Conservation (phyloP, 2,329 filamentous ascomycete genomes). For the Cyphellophora attinorum region DNA sequence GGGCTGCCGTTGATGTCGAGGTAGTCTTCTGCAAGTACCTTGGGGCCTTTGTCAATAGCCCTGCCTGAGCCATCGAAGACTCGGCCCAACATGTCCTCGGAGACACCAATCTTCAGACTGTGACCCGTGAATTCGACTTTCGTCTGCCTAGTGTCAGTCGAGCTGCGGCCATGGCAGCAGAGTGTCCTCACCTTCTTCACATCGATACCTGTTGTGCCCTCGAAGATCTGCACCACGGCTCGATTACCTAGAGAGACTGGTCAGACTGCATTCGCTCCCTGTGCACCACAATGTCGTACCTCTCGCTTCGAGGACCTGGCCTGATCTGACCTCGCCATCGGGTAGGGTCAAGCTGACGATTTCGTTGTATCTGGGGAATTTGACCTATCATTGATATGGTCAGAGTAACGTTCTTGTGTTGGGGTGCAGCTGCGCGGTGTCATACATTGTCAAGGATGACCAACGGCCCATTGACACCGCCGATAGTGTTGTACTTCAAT, state of each 20-base stretch:
- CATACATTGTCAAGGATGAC: conserved; percentile 93
- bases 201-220: conserved; percentile 93
- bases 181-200: conserved; percentile 74
- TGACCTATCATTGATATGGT: conserved; percentile 54
- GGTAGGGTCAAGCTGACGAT: conserved; percentile 93
- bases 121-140: conserved; percentile 96
- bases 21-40: conserved; percentile 95
- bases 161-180: conserved; percentile 7
- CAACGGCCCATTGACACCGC: conserved; percentile 93
- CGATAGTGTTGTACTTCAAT: conserved; percentile 95
- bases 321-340: conserved; percentile 86
- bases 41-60: conserved; percentile 97
- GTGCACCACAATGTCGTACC: conserved; percentile 49
- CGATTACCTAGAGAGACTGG: conserved; percentile 57
- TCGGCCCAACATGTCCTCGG: conserved; percentile 98
- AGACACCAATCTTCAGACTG: conserved; percentile 96
- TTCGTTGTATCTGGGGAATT: conserved; percentile 95
- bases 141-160: conserved; percentile 49
- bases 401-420: conserved; percentile 9
- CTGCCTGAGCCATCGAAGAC: conserved; percentile 97
- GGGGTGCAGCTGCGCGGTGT: conserved; percentile 15
- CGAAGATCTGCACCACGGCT: conserved; percentile 96
- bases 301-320: conserved; percentile 95
- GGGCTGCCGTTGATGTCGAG: conserved; percentile 98
- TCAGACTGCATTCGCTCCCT: conserved; percentile 7